phyloP scores from a whole-genome alignment of 2,329 filamentous ascomycete genomes.

The Stemphylium beticola region DNA sequence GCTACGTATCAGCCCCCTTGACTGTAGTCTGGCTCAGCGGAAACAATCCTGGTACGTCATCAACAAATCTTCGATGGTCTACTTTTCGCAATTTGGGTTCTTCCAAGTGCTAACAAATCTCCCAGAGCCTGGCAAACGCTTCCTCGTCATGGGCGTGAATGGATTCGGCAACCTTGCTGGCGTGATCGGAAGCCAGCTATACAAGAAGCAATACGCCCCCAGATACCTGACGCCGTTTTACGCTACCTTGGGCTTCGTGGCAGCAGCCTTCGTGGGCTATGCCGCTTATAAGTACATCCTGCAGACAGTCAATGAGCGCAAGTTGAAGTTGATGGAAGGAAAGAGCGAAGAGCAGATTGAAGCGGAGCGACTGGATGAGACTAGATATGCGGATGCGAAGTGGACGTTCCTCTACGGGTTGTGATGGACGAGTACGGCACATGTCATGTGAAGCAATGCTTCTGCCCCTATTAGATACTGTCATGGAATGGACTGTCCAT shows the following conservation, averaged over 20 bases:
- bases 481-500: background rate
- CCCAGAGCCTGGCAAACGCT: constrained; percentile 26
- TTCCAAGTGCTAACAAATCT: background rate
- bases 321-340: constrained; percentile 12
- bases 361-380: constrained; percentile 22
- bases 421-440: background rate
- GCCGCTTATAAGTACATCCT: constrained; percentile 27
- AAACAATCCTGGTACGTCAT: constrained; percentile 24
- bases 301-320: constrained; percentile 21
- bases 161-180: constrained; percentile 36
- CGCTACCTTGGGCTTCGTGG: constrained; percentile 31
- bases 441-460: background rate
- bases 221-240: constrained; percentile 28
- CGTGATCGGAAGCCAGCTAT: constrained; percentile 29
- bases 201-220: constrained; percentile 25
- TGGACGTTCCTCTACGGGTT: constrained; percentile 36
- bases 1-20: constrained; percentile 30
- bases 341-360: constrained; percentile 23
- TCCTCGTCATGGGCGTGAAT: constrained; percentile 28
- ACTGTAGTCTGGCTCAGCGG: constrained; percentile 34
- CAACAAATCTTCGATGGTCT: background rate
- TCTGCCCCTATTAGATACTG: background rate
- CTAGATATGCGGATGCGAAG: constrained; percentile 31
- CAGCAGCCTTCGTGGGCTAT: constrained; percentile 26
- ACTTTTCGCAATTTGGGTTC: background rate